Base-by-base conservation (phyloP, 2,329 filamentous ascomycete species). In the Alternaria ethzedia region DNA sequence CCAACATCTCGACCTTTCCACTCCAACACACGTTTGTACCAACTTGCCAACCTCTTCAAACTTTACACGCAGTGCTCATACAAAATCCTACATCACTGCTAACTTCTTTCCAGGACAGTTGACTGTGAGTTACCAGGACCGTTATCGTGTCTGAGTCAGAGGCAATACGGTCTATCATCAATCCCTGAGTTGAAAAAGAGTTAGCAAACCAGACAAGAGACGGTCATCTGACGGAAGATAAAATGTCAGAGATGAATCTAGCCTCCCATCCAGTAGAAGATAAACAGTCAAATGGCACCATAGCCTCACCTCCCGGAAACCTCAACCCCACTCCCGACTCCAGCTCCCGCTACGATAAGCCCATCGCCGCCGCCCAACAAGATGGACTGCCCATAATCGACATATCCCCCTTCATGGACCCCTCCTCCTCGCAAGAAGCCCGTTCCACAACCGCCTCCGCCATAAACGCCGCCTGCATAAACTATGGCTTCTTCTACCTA, bases 401-500 rank as follows among this genome's bases (percentile, higher is more conserved):
- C 65, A 78, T 83, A 32, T 79, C 80, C 1, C 63, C 80, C 5
- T 83, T 79, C 63, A 67, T 82, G 12, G 54, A 70, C 25, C 57
- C 76, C 0, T 4, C 28, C 4, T 68, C 72, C 2, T 32, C 73
- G 5, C n/a, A 54, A 1, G 41, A 67, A 20, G 54, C 70, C 10
- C 70, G 72, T 56, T 28, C 68, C 26, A 65, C 71, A 50, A 78
- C 73, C 11, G 72, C 79, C 3, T 56, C 65, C 7, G 74, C 79
- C 30, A 76, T 81, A 44, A 74, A 77, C 54, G 45, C 63, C 21
- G 81, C 81, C 5, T 83, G 81, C 68, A 66, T 67, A 15, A 68
- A 75, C 47, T 80, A 79, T 56, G 81, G 81, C 58, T 83, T 83
- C 72, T 82, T 83, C 70, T 82, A 83, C 64, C 77, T 83, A 3